Conservation (phyloP, 495 filamentous ascomycete species). For the Aspergillus biplanus region DNA sequence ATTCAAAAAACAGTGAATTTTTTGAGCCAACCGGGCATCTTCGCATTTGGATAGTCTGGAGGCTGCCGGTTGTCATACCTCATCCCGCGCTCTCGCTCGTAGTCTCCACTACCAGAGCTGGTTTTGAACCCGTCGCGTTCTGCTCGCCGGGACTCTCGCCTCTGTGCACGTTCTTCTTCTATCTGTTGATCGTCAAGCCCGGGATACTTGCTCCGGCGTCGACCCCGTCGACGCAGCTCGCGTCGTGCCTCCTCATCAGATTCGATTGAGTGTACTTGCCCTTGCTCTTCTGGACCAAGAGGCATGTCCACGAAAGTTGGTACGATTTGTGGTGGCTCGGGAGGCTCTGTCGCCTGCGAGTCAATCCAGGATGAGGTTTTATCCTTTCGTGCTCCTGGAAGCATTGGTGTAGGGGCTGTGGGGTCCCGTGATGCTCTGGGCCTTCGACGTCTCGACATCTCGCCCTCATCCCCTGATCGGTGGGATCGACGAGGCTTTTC, state of each 20-base stretch:
- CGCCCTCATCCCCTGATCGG: conserved; percentile 34
- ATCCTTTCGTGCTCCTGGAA: conserved; percentile 45
- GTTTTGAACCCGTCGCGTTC: conserved; percentile 39
- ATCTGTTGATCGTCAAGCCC: conserved; percentile 45
- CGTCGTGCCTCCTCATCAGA: conserved; percentile 48
- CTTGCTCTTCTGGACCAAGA: conserved; percentile 36
- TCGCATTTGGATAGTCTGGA: conserved; percentile 36
- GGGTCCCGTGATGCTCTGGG: conserved; percentile 29
- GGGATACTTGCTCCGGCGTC: conserved; percentile 43
- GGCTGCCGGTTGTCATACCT: conserved; percentile 37
- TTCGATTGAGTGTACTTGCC: conserved; percentile 41
- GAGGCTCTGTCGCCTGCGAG: conserved; percentile 56
- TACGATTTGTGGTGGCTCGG: conserved; percentile 60
- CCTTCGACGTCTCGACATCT: conserved; percentile 35
- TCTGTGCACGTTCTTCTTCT: conserved; percentile 40
- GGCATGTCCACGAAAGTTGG: conserved; percentile 58
- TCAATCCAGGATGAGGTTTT: conserved; percentile 67
- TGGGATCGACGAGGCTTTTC: conserved; percentile 32
- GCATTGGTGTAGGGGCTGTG: conserved; percentile 25
- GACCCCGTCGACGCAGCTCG: conserved; percentile 39
- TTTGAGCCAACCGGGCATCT: conserved; percentile 53
- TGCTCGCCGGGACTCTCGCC: conserved; percentile 34
- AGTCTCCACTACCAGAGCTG: conserved; percentile 48
- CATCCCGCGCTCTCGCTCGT: conserved; percentile 47
- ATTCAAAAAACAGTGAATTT: conserved; percentile 45